Evolutionary conservation across 352 stramenopile species (phyloP), one percentile per base, ranked within the genome.

Genomic region (Detonula confervacea): DNA sequence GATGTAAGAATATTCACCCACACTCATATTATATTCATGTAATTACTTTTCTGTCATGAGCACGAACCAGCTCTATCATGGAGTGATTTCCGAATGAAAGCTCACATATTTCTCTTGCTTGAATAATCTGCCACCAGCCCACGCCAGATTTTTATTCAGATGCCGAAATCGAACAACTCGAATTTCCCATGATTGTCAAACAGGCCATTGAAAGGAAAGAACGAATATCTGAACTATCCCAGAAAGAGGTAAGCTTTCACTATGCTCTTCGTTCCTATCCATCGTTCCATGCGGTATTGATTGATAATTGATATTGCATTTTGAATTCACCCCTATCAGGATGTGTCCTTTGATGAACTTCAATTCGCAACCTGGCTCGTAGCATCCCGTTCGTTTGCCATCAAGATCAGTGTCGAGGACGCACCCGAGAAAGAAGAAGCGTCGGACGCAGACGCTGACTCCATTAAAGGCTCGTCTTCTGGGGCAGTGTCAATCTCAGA

Each of bases 321-420:
- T 39, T 12, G 33, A 14, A 6, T 37, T 30, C 33, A n/a, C 47
- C n/a, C 29, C 33, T 49, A 54, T 30, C 5, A 78, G 46, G 65
- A 75, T 24, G 42, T 90, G 7, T 29, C 51, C 33, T 46, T 76
- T 22, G 77, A 87, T 33, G 80, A 92, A 57, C 56, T 92, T 39
- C 81, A 88, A 69, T 89, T 87, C 62, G 84, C 81, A 22, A 84
- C 81, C n/a, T 92, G 83, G 81, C 59, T 90, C n/a, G 74, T 87
- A 39, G 56, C 83, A 18, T 88, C 77, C 14, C 55, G 87, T 11
- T 72, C 71, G 16, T 90, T 90, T 62, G 35, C 29, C 6, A 83
- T 90, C 68, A 71, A 78, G n/a, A 77, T 92, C 3, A 64, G 51
- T 8, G 56, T 66, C n/a, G 67, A 85, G 49, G 61, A 83, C 30